Evolutionary conservation across 768 basidiomycete genomes (phyloP).

Genomic region (Pulveroboletus ravenelii): DNA sequence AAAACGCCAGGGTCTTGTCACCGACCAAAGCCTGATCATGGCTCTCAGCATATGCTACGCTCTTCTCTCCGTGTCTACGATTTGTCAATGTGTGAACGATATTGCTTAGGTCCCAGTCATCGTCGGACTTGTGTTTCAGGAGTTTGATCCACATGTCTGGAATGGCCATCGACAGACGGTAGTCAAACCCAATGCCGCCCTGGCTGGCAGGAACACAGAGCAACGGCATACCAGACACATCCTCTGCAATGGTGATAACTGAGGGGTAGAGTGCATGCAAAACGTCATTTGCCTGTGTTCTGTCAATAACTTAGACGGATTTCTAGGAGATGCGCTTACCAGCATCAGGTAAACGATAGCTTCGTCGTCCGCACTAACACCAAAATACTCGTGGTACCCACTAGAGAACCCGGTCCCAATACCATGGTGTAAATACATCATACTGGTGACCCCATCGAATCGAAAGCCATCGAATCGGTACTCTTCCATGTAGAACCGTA

Average conservation of each 20-base stretch:
- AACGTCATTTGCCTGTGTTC: conserved; percentile 79
- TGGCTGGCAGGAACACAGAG: conserved; percentile 72
- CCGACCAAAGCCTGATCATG: conserved; percentile 98
- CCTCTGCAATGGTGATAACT: conserved; percentile 91
- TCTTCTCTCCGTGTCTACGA: conserved; percentile 84
- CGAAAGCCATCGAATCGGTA: conserved; percentile 97
- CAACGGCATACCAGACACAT: conserved; percentile 98
- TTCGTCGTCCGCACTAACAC: conserved; percentile 76
- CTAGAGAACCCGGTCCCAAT: conserved; percentile 98
- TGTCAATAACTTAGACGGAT: conserved; percentile 3
- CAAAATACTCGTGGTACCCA: conserved; percentile 98
- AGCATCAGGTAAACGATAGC: conserved; percentile 96
- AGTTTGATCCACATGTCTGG: conserved; percentile 99
- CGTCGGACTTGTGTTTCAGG: conserved; percentile 85
- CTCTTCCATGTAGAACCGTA: conserved; percentile 93
- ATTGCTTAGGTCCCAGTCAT: conserved; percentile 82
- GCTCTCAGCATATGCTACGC: conserved; percentile 90
- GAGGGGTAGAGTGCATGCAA: conserved; percentile 78
- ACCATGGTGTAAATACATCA: conserved; percentile 99
- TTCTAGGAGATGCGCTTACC: conserved; percentile 42
- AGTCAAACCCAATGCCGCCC: conserved; percentile 97
- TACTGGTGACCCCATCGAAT: conserved; percentile 98
- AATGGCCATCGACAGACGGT: conserved; percentile 95
- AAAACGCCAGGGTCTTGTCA: conserved; percentile 98
- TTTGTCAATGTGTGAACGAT: conserved; percentile 90